Evolutionary conservation across 192 early-diverging fungal species (phyloP).

Genomic region (Backusella sp.): DNA sequence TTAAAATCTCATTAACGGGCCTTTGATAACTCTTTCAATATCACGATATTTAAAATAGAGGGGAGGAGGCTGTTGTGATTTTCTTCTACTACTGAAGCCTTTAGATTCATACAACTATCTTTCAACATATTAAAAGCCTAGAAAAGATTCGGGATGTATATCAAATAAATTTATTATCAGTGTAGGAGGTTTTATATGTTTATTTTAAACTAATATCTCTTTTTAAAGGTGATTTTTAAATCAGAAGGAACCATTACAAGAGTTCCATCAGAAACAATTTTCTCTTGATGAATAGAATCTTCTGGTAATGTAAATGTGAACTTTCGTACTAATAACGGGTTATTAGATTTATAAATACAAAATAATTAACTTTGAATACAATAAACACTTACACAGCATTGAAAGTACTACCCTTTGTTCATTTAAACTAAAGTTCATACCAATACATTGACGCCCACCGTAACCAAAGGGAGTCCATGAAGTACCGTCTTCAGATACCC

Average conservation of each 20-base stretch:
- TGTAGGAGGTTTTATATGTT: neutral
- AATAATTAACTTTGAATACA: slow-evolving; percentile 42
- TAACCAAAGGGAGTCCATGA: slow-evolving; percentile 58
- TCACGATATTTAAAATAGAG: too few species aligned
- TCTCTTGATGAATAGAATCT: slow-evolving; percentile 15
- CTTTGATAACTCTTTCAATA: too few species aligned
- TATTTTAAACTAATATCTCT: slow-evolving; percentile 1
- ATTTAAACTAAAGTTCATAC: slow-evolving; percentile 59
- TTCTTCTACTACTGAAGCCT: too few species aligned
- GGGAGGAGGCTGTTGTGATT: too few species aligned
- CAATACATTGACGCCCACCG: slow-evolving; percentile 61
- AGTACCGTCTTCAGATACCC: slow-evolving; percentile 26
- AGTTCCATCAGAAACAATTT: neutral
- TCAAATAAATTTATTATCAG: too few species aligned
- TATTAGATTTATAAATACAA: neutral
- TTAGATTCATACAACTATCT: too few species aligned
- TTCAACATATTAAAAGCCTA: too few species aligned
- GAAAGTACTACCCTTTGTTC: slow-evolving; percentile 56
- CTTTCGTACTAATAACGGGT: slow-evolving; percentile 15
- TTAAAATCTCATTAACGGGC: too few species aligned
- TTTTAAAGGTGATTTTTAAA: slow-evolving; percentile 15
- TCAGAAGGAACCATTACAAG: neutral
- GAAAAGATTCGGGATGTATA: too few species aligned
- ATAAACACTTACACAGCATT: slow-evolving; percentile 51
- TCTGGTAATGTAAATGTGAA: slow-evolving; percentile 18